Percentiles rank a stretch among this genome's conserved stretches.
These are phyloP conservation scores for Nakazawaea populi DNA, from an alignment of 805 yeast species.

Conservation along the genomic window DNA sequence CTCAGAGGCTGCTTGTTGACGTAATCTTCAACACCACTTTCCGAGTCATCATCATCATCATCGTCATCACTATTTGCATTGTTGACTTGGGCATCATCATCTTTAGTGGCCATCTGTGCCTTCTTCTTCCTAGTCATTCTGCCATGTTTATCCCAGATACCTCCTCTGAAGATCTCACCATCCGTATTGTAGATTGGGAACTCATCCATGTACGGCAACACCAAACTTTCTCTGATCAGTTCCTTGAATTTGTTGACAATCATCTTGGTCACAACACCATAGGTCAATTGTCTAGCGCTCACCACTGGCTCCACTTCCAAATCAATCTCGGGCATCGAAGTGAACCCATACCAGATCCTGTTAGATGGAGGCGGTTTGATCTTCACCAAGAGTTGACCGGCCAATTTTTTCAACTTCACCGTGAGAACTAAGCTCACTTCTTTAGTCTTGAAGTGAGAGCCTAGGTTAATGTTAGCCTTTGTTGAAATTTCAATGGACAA, in stretches of 20 bases:
- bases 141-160: conserved; percentile 68
- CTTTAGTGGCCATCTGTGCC: conserved; percentile 6
- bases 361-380: conserved; percentile 89
- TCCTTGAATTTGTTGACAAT: conserved; percentile 76
- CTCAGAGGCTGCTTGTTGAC: not conserved
- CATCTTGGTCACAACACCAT: conserved; percentile 71
- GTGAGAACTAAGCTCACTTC: conserved; percentile 73
- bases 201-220: conserved; percentile 87
- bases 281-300: conserved; percentile 75
- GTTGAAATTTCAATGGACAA: conserved; percentile 75
- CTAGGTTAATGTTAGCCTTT: conserved; percentile 67
- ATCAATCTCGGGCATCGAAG: conserved; percentile 68
- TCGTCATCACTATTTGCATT: conserved; percentile 3
- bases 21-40: not conserved
- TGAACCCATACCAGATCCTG: conserved; percentile 88
- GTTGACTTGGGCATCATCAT: not conserved
- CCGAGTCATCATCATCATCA: not conserved
- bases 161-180: conserved; percentile 79
- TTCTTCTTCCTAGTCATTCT: conserved; percentile 5
- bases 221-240: conserved; percentile 72
- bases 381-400: conserved; percentile 66
- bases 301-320: conserved; percentile 86
- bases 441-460: conserved; percentile 63
- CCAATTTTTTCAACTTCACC: conserved; percentile 58
- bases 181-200: conserved; percentile 61